phyloP scores from a whole-genome alignment of 768 basidiomycete genomes.

The Tricholoma hemisulphureum region DNA sequence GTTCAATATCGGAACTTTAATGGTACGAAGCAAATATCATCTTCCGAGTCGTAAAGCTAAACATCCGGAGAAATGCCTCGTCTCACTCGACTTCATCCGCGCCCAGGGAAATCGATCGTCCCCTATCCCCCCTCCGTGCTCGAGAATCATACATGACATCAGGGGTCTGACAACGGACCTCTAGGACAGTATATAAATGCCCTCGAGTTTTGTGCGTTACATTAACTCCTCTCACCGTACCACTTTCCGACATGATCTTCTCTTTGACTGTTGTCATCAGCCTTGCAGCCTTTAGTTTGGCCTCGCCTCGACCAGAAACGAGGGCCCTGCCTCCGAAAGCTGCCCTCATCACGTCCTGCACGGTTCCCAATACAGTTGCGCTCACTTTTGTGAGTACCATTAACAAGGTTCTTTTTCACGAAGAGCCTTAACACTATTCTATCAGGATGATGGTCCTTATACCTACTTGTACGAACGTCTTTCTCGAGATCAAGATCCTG shows the following conservation, averaged over 20 bases:
- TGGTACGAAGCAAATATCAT: too few species aligned
- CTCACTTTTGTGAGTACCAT: constrained; percentile 16
- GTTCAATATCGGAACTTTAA: too few species aligned
- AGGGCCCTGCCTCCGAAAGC: constrained; percentile 8
- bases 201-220: not conserved
- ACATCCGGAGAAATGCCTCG: too few species aligned
- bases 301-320: constrained; percentile 8
- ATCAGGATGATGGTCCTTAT: constrained; percentile 21
- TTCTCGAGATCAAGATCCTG: too few species aligned
- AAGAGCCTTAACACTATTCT: not conserved
- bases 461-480: constrained; percentile 7
- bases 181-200: not conserved
- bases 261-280: constrained; percentile 10
- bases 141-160: too few species aligned
- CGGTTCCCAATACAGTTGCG: constrained; percentile 20
- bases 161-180: too few species aligned
- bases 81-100: too few species aligned
- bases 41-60: too few species aligned
- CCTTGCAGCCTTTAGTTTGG: constrained; percentile 8
- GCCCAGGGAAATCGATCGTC: too few species aligned
- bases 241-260: constrained; percentile 9
- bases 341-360: constrained; percentile 17
- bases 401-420: not conserved
- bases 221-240: too few species aligned
- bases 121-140: too few species aligned